phyloP scores from a whole-genome alignment of 495 filamentous ascomycete genomes.

The Pseudotulostoma volvatum region DNA sequence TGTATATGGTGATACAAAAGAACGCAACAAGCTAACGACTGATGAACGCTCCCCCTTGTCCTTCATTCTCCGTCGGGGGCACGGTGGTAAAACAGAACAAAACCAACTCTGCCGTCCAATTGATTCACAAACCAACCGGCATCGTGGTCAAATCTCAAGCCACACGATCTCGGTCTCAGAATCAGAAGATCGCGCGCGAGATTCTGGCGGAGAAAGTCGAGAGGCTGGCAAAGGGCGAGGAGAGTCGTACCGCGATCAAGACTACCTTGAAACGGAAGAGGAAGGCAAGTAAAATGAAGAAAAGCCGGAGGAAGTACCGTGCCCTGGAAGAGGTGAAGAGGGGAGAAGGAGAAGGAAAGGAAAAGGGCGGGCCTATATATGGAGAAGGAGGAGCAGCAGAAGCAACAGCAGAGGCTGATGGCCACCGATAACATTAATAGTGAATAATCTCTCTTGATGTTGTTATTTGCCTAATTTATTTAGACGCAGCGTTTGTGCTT shows the following conservation, averaged over 20 bases:
- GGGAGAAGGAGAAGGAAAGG: slow-evolving; percentile 8
- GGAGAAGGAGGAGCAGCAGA: neutral
- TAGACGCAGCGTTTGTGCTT: too few species aligned
- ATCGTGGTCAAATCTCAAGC: slow-evolving; percentile 84
- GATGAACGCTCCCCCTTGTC: too few species aligned
- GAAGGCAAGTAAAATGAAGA: slow-evolving; percentile 52
- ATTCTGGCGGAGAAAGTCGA: slow-evolving; percentile 68
- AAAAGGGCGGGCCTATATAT: neutral
- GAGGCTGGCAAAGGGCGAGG: slow-evolving; percentile 40
- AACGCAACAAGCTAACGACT: too few species aligned
- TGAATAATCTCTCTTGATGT: too few species aligned
- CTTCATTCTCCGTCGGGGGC: too few species aligned
- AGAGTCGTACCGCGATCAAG: slow-evolving; percentile 41
- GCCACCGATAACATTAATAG: too few species aligned
- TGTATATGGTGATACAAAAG: too few species aligned
- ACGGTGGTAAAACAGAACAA: too few species aligned
- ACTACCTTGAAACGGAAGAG: slow-evolving; percentile 37
- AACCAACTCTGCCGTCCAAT: slow-evolving; percentile 86
- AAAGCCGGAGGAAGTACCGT: slow-evolving; percentile 49
- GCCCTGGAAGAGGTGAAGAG: slow-evolving; percentile 27
- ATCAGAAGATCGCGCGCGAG: slow-evolving; percentile 69
- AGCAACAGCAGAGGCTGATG: too few species aligned
- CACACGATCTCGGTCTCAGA: slow-evolving; percentile 74
- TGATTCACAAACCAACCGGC: slow-evolving; percentile 78
- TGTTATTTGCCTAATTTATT: too few species aligned